Percentiles rank a stretch among this genome's conserved stretches.
phyloP scores from a whole-genome alignment of 2,329 filamentous ascomycete species.

The Colletotrichum tamarilloi region DNA sequence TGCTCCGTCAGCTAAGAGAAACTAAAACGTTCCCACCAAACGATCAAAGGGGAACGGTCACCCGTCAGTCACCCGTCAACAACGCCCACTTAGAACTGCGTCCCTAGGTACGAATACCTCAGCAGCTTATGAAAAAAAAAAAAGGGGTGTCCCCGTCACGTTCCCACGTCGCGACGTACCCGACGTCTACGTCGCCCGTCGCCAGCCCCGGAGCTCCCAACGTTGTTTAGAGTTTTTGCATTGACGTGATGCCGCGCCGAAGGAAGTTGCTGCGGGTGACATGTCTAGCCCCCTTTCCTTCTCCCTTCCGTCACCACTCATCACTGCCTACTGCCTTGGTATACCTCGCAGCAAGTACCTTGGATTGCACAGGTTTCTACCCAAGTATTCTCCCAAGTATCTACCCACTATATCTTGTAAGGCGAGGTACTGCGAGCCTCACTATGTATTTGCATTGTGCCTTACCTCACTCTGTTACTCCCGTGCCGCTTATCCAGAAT shows the following conservation, averaged over 20 bases:
- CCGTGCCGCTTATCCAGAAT: neutral
- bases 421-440: neutral
- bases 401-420: neutral
- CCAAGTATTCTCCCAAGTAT: neutral
- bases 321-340: neutral
- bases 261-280: slow-evolving; percentile 4
- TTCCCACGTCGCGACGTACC: neutral
- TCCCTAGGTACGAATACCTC: neutral
- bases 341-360: no score
- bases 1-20: neutral
- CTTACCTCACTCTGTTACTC: neutral
- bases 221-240: slow-evolving; percentile 22
- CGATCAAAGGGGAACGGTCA: slow-evolving; percentile 4
- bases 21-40: neutral
- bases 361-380: neutral
- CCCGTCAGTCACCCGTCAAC: slow-evolving; percentile 23
- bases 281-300: neutral
- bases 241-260: slow-evolving; percentile 25
- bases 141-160: slow-evolving; percentile 5
- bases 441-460: neutral
- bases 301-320: neutral
- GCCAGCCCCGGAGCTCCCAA: neutral
- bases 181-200: neutral
- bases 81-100: neutral
- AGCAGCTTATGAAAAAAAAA: slow-evolving; percentile 11